Evolutionary conservation across 2,329 filamentous ascomycete genomes (phyloP).

Genomic region (Epichloe baconii): DNA sequence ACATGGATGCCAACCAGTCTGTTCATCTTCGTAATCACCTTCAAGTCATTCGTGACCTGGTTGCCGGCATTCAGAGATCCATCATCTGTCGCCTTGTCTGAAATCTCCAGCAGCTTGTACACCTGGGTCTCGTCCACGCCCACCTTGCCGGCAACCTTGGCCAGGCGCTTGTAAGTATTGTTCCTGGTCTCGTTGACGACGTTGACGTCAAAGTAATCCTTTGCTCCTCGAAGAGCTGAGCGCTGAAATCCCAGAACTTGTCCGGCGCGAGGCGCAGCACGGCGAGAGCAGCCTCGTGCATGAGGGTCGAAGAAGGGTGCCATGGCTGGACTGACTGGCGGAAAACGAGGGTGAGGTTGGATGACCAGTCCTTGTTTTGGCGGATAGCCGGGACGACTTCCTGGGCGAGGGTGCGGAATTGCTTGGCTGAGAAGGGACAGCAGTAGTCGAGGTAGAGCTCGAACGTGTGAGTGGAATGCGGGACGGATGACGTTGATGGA

Average conservation of each 20-base stretch:
- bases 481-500: constrained; percentile 20
- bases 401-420: constrained; percentile 65
- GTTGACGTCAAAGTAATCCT: constrained; percentile 70
- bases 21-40: constrained; percentile 69
- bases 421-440: constrained; percentile 56
- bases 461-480: constrained; percentile 41
- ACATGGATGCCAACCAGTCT: constrained; percentile 76
- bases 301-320: constrained; percentile 76
- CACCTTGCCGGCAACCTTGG: constrained; percentile 54
- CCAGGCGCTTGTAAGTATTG: constrained; percentile 66
- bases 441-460: constrained; percentile 77
- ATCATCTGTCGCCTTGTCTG: constrained; percentile 51
- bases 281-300: constrained; percentile 73
- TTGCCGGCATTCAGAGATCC: constrained; percentile 69
- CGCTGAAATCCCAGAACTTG: constrained; percentile 71
- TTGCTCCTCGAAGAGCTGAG: constrained; percentile 51
- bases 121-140: constrained; percentile 61
- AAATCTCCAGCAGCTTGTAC: constrained; percentile 54
- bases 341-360: constrained; percentile 63
- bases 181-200: constrained; percentile 79
- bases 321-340: constrained; percentile 88
- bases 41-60: constrained; percentile 70
- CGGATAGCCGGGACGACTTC: constrained; percentile 52
- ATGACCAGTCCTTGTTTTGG: constrained; percentile 40
- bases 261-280: constrained; percentile 57